Base-by-base conservation (phyloP, 768 basidiomycete species). In the Mycena capillaripes region DNA sequence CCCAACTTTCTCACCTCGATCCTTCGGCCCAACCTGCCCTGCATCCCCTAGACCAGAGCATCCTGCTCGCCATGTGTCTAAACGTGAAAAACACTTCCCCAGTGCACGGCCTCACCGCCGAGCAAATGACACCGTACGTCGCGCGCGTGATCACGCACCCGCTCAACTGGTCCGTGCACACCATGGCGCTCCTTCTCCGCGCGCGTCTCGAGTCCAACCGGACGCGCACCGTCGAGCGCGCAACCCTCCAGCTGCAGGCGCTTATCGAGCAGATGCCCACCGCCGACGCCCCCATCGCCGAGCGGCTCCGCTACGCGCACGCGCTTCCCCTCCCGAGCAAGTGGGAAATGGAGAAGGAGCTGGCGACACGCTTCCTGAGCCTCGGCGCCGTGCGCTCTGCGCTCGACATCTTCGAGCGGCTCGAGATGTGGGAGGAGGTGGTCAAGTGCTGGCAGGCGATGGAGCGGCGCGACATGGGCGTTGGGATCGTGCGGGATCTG, bases 371-470 rank as follows among this genome's bases (percentile, higher is more conserved):
- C 63, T 97, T 93, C 83, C 84, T 97, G 74, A 88, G 90, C 53
- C 86, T 99, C 58, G 98, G 98, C 19, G 96, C 97, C 66, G 87
- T 94, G 70, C 92, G 92, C 75, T 96, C 95, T 6, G 97, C 98
- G 0, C 85, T 99, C 58, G 97, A 94, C 80, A 97, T 98, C 66
- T 99, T 96, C 78, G 93, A 96, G 82, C 89, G 95, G 40, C 85
- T 98, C 71, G 97, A 99, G 83, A 96, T 98, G 96, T 99, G 97
- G 97, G 98, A 98, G 83, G 95, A 98, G 74, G 97, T 95, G 10
- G 96, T 96, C 50, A 87, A 89, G 72, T 99, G 97, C 82, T 95
- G 93, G 86, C 91, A 92, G 70, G 85, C 91, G 21, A 87, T 97
- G 83, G 97, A 97, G 74, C 85, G 89, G 74, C 89, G 88, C 12